Evolutionary conservation across 352 stramenopile species (phyloP).

Genomic region (Phytophthora agathidicida): DNA sequence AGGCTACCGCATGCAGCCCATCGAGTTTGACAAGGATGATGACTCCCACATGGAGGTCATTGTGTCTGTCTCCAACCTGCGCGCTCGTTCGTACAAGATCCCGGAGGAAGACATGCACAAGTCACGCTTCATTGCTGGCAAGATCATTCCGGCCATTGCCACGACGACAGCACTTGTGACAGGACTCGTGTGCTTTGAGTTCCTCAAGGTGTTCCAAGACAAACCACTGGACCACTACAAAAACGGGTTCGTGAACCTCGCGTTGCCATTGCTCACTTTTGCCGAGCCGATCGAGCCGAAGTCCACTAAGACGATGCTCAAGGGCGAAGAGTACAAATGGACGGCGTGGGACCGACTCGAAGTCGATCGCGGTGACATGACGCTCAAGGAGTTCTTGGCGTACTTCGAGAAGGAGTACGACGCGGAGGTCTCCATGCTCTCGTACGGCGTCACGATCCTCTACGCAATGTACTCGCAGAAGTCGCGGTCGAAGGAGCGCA

Average conservation of each 20-base stretch:
- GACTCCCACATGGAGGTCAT: constrained; percentile 99
- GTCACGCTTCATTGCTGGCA: constrained; percentile 99
- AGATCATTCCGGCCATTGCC: constrained; percentile 99
- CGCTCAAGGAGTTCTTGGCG: constrained; percentile 95
- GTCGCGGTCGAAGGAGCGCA: constrained; percentile 92
- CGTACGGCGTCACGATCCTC: constrained; percentile 93
- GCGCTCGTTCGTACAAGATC: constrained; percentile 98
- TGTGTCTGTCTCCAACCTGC: constrained; percentile 96
- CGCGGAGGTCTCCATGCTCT: constrained; percentile 98
- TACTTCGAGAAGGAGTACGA: constrained; percentile 97
- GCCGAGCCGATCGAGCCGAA: constrained; percentile 96
- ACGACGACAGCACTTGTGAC: constrained; percentile 99
- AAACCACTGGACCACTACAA: constrained; percentile 96
- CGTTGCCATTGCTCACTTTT: constrained; percentile 98
- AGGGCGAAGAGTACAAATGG: constrained; percentile 97
- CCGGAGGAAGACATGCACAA: constrained; percentile 97
- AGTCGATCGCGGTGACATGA: constrained; percentile 95
- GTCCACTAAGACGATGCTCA: constrained; percentile 92
- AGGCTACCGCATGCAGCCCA: constrained; percentile 92
- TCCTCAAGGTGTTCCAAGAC: constrained; percentile 95
- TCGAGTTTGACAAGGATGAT: constrained; percentile 99
- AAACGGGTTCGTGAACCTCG: constrained; percentile 99
- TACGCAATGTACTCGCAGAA: constrained; percentile 92
- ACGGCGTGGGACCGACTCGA: constrained; percentile 98
- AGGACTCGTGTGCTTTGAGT: constrained; percentile 98